Percentiles rank a stretch among this genome's conserved stretches.
Evolutionary conservation across 1,139 yeast species (phyloP).

Genomic region (Kodamaea ohmeri): DNA sequence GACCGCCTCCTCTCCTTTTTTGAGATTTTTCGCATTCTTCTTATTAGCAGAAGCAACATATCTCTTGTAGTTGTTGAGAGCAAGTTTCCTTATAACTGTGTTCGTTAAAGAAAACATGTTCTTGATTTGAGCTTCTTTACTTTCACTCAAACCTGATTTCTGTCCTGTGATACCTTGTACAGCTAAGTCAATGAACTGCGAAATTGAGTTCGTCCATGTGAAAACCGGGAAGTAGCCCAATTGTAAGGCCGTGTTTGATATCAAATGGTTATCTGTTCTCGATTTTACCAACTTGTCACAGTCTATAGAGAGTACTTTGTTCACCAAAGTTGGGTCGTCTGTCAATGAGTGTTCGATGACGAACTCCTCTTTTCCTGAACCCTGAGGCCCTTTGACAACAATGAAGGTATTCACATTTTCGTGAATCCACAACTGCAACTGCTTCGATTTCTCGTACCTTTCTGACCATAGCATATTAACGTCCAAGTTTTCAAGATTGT

Average conservation of each 20-base stretch:
- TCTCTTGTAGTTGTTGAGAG: conserved; percentile 42
- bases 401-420: conserved; percentile 69
- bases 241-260: conserved; percentile 68
- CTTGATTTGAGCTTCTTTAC: conserved; percentile 78
- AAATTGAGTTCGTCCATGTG: conserved; percentile 83
- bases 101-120: conserved; percentile 75
- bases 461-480: conserved; percentile 65
- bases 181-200: conserved; percentile 78
- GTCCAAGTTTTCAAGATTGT: conserved; percentile 18
- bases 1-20: conserved; percentile 15
- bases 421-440: conserved; percentile 73
- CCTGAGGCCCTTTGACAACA: conserved; percentile 88
- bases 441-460: conserved; percentile 63
- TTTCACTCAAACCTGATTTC: conserved; percentile 85
- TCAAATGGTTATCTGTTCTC: conserved; percentile 67
- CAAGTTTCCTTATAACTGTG: conserved; percentile 69
- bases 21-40: conserved; percentile 20
- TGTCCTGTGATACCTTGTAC: conserved; percentile 93
- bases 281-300: conserved; percentile 75
- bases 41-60: conserved; percentile 22
- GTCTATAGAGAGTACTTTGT: conserved; percentile 66
- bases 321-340: conserved; percentile 39
- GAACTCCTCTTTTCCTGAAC: conserved; percentile 85
- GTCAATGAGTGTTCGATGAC: conserved; percentile 68
- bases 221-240: conserved; percentile 91